These are phyloP conservation scores for Puccinia triticina DNA, from an alignment of 1,284 basidiomycete species.

Conservation along the genomic window DNA sequence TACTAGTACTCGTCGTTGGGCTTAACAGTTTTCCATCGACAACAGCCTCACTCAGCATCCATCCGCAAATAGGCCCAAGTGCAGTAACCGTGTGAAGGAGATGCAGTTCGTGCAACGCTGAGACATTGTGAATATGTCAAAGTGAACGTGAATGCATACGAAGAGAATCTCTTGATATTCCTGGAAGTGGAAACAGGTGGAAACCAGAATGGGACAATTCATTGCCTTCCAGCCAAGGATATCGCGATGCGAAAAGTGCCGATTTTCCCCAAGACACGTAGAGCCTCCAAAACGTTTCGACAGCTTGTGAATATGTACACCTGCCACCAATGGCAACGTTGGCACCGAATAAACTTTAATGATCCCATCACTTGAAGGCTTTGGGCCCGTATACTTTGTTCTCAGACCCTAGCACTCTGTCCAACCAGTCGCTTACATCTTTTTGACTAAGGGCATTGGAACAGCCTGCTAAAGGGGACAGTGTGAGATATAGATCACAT, in stretches of 20 bases:
- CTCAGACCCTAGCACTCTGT: too few relatives aligned
- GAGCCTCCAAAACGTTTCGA: not conserved
- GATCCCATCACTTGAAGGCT: not conserved
- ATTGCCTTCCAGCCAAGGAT: not conserved
- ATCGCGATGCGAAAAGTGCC: not conserved
- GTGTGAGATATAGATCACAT: too few relatives aligned
- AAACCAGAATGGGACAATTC: not conserved
- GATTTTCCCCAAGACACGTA: constrained; percentile 4
- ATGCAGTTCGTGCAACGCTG: too few relatives aligned
- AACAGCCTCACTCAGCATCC: not conserved
- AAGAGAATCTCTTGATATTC: not conserved
- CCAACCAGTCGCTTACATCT: too few relatives aligned
- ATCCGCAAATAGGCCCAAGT: not conserved
- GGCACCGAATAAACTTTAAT: not conserved
- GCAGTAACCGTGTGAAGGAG: not conserved
- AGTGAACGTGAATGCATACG: not conserved
- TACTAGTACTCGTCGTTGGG: too few relatives aligned
- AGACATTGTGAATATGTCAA: too few relatives aligned
- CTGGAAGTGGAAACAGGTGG: not conserved
- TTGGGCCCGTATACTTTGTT: too few relatives aligned
- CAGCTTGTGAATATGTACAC: not conserved
- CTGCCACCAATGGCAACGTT: not conserved
- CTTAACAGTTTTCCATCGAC: too few relatives aligned
- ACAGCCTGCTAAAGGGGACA: too few relatives aligned
- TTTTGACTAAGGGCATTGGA: too few relatives aligned